Evolutionary conservation across 305 asterid genomes (phyloP).

Genomic region (Solanum hybrid): DNA sequence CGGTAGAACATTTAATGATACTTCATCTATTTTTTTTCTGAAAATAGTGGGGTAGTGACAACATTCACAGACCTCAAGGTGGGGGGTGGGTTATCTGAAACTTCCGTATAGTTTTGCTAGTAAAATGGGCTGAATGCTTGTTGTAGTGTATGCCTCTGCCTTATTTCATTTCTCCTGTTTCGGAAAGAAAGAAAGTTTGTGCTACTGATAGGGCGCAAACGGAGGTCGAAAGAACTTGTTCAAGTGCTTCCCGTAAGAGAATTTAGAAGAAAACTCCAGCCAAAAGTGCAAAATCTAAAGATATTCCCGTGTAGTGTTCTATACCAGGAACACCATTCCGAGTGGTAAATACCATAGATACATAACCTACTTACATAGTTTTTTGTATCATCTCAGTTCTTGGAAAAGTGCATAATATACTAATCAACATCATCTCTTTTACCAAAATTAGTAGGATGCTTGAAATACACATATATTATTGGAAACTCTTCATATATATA

Average conservation of each 20-base stretch:
- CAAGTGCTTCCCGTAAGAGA: slow-evolving; percentile 24
- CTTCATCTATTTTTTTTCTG: neutral
- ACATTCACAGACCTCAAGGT: neutral
- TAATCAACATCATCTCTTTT: no score
- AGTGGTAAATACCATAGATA: slow-evolving; percentile 40
- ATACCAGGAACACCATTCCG: slow-evolving; percentile 83
- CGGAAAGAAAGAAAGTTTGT: slow-evolving; percentile 24
- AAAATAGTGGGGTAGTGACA: neutral
- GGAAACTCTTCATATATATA: no score
- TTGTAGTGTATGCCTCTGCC: neutral
- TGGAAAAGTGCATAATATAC: no score
- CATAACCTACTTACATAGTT: neutral
- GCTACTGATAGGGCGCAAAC: slow-evolving; percentile 21
- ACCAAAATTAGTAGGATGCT: no score
- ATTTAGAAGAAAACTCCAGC: slow-evolving; percentile 28
- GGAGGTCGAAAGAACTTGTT: slow-evolving; percentile 19
- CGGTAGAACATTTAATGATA: neutral
- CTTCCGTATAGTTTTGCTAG: neutral
- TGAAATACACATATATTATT: no score
- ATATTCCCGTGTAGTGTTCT: slow-evolving; percentile 66
- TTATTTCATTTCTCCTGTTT: slow-evolving; percentile 39
- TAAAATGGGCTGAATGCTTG: neutral
- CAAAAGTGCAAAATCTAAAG: slow-evolving; percentile 48
- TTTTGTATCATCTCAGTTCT: no score
- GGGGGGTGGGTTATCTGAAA: neutral